Evolutionary conservation across 352 stramenopile genomes (phyloP).

Genomic region (Phytophthora vignae): DNA sequence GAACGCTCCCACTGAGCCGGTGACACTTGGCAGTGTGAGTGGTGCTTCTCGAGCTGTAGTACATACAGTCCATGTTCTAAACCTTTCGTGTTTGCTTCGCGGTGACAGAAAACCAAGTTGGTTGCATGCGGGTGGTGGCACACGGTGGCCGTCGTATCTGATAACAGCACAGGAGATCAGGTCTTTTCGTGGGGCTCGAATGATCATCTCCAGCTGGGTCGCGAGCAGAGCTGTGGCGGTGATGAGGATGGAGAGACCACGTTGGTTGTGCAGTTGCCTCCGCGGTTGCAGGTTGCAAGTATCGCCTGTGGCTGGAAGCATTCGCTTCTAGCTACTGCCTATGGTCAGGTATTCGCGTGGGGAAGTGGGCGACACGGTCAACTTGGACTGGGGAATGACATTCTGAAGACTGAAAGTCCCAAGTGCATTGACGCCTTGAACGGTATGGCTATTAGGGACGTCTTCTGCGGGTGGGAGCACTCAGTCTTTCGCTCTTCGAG

Average conservation of each 20-base stretch:
- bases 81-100: no score
- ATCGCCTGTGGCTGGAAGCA: conserved; percentile 88
- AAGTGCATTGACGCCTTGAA: conserved; percentile 37
- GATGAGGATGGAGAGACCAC: background rate
- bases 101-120: conserved; percentile 35
- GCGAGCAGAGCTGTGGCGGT: background rate
- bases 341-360: conserved; percentile 70
- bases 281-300: conserved; percentile 48
- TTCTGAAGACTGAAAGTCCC: conserved; percentile 36
- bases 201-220: conserved; percentile 58
- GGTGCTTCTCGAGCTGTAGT: no score
- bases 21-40: conserved; percentile 19
- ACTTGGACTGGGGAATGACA: conserved; percentile 57
- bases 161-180: conserved; percentile 20
- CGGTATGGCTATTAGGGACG: conserved; percentile 26
- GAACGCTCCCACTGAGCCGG: conserved; percentile 6
- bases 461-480: conserved; percentile 86
- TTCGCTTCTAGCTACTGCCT: conserved; percentile 60
- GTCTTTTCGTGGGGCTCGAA: conserved; percentile 71
- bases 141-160: conserved; percentile 54
- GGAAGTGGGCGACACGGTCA: conserved; percentile 77
- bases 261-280: conserved; percentile 31
- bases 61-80: no score
- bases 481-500: conserved; percentile 58
- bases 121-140: conserved; percentile 82